Base-by-base conservation (phyloP, 805 yeast genomes). In the Dipodascus geniculatus region DNA sequence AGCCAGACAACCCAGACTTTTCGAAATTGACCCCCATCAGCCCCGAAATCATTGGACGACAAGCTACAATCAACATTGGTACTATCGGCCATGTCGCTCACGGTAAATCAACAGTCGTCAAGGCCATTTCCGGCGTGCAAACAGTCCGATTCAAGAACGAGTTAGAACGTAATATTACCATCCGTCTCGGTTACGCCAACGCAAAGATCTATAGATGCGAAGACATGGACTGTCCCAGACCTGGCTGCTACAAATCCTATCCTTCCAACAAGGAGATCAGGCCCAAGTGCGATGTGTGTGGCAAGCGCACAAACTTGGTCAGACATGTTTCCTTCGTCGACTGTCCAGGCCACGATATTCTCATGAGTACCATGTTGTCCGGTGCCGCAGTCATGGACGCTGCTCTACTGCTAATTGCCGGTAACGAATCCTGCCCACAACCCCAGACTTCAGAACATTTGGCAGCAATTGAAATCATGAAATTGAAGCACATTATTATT, bases 361-460 rank as follows among this genome's bases (percentile, higher is more conserved):
- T 93, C 71, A 93, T 93, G 99, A 89, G 97, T 79, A 93, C 99
- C 61, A 93, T 93, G 99, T 83, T 93, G 81, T 90, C 98, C 49
- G 99, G 99, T 69, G 99, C 99, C 38, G 99, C 99, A 17, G 99
- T 93, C 60, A 93, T 93, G 99, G 99, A 93, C 73, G 99, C 99
- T 54, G 99, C 99, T 1, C 76, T 93, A 57, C 76, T 93, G 67
- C 79, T 93, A 60, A 84, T 93, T 68, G 99, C 99, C 24, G 99
- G 98, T 73, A 93, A 93, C 70, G 99, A 93, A 78, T 82, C 96
- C 54, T 93, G 99, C 77, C 99, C 99, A 57, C 99, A 93, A 77
- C 99, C 99, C 48, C 99, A 93, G 76, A 93, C 99, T 17, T 85
- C 96, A 14, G 99, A 93, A 76, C 99, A 93, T 77, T 80, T 93